Conservation (phyloP, 208 protist species). For the Blechomonas ayalai region DNA sequence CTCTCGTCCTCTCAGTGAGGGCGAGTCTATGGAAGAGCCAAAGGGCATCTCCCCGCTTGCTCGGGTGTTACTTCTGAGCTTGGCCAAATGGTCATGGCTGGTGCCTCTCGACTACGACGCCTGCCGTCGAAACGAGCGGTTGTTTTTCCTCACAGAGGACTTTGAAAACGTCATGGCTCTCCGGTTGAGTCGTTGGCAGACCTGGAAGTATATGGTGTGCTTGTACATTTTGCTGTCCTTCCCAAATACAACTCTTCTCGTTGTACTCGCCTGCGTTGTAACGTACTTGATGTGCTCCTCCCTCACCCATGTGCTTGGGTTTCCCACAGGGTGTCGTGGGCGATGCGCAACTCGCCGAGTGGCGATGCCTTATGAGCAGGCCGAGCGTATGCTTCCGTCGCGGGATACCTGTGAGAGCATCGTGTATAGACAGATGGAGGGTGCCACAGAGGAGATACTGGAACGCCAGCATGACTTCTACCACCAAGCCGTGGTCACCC, state of each 20-base stretch:
- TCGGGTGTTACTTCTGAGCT: slow-evolving; percentile 36
- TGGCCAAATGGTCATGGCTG: slow-evolving; percentile 51
- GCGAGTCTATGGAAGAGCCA: slow-evolving; percentile 4
- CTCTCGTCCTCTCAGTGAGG: not conserved
- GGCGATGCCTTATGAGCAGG: slow-evolving; percentile 1
- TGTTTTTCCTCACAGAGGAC: slow-evolving; percentile 7
- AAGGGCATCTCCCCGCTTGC: slow-evolving; percentile 47
- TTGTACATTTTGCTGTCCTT: not conserved
- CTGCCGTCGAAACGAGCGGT: slow-evolving; percentile 4
- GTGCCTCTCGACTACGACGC: slow-evolving; percentile 38
- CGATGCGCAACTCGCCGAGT: slow-evolving; percentile 7
- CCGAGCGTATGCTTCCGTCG: slow-evolving; percentile 9
- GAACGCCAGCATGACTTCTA: slow-evolving; percentile 35
- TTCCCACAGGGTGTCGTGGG: no score
- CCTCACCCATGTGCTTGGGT: slow-evolving; percentile 2
- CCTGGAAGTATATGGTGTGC: slow-evolving; percentile 5
- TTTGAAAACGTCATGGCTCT: not conserved
- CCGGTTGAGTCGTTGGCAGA: slow-evolving; percentile 1
- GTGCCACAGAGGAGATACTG: slow-evolving; percentile 20
- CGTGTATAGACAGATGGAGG: slow-evolving; percentile 33
- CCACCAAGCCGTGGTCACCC: slow-evolving; percentile 29
- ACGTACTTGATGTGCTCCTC: slow-evolving; percentile 2
- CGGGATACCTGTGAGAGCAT: slow-evolving; percentile 19
- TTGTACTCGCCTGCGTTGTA: not conserved
- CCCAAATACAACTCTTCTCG: slow-evolving; percentile 1